These are phyloP conservation scores for Vinca minor DNA, from an alignment of 257 asterid genomes.

Conservation along the genomic window DNA sequence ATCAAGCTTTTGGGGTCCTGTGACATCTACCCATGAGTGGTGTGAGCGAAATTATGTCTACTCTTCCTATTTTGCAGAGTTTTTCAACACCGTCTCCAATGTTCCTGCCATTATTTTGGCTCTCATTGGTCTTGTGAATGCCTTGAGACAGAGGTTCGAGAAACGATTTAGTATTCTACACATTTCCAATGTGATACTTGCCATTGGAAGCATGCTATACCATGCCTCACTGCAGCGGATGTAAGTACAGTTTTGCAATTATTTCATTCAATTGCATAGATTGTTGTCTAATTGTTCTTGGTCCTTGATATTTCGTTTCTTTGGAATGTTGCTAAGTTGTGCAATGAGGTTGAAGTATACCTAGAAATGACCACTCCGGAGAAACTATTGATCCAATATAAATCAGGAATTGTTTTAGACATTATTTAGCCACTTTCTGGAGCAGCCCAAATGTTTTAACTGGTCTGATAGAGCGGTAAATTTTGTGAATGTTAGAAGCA, in stretches of 20 bases:
- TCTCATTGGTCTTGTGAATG: constrained; percentile 65
- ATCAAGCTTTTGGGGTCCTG: constrained; percentile 95
- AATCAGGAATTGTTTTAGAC: too few relatives aligned
- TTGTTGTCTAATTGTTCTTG: not conserved
- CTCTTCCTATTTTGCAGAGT: constrained; percentile 86
- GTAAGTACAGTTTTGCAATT: constrained; percentile 42
- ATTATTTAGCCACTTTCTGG: not conserved
- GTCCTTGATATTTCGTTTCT: not conserved
- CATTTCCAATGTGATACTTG: constrained; percentile 79
- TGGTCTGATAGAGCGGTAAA: not conserved
- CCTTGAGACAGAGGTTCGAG: constrained; percentile 77
- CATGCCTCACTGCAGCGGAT: constrained; percentile 82
- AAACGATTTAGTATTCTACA: constrained; percentile 90
- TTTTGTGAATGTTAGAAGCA: not conserved
- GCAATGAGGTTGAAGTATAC: not conserved
- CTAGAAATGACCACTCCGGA: not conserved
- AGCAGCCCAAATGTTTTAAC: not conserved
- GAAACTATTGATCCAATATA: too few relatives aligned
- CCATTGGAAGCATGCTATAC: constrained; percentile 81
- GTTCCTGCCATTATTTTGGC: constrained; percentile 73
- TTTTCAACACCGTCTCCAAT: constrained; percentile 83
- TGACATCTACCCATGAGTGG: constrained; percentile 91
- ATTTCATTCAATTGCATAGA: constrained; percentile 1
- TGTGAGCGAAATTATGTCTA: constrained; percentile 84
- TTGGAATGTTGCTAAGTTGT: not conserved